These are phyloP conservation scores for Fibroporia radiculosa DNA, from an alignment of 768 basidiomycete genomes.

Conservation along the genomic window DNA sequence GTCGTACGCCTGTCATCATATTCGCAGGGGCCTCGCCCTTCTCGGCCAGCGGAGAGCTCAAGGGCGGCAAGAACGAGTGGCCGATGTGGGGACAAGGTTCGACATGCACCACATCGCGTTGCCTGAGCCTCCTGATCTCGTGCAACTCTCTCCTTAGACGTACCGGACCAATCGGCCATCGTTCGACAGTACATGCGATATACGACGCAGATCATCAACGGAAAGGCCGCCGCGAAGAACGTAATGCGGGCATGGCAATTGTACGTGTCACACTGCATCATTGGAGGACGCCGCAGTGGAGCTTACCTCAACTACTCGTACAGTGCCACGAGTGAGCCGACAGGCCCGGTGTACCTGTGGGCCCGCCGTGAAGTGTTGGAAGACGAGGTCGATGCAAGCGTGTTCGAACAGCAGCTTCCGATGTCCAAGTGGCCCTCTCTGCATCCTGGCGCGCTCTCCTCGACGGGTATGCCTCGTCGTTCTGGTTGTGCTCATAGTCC, in stretches of 20 bases:
- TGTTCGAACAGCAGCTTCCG: conserved; percentile 24
- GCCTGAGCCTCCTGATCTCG: not conserved
- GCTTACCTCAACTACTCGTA: conserved; percentile 1
- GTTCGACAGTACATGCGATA: conserved; percentile 72
- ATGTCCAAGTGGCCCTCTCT: conserved; percentile 45
- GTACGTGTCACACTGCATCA: conserved; percentile 26
- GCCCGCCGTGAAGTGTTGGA: conserved; percentile 66
- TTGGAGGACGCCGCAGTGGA: not conserved
- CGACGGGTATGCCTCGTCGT: conserved; percentile 22
- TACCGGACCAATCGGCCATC: conserved; percentile 64
- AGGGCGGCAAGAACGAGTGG: conserved; percentile 64
- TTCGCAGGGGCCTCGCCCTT: conserved; percentile 68
- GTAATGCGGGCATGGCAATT: conserved; percentile 58
- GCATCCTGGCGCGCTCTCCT: conserved; percentile 40
- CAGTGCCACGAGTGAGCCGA: conserved; percentile 63
- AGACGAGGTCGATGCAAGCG: conserved; percentile 40
- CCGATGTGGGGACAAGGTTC: conserved; percentile 67
- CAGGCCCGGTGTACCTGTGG: conserved; percentile 71
- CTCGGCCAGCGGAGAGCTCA: conserved; percentile 45
- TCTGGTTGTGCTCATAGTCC: not conserved
- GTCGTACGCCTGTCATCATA: conserved; percentile 55
- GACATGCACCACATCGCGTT: too few species aligned
- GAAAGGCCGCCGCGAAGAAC: conserved; percentile 40
- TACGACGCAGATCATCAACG: conserved; percentile 50
- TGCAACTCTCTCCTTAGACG: conserved; percentile 34